These are phyloP conservation scores for Saksenaea oblongispora DNA, from an alignment of 371 early-diverging fungal species.

Conservation along the genomic window DNA sequence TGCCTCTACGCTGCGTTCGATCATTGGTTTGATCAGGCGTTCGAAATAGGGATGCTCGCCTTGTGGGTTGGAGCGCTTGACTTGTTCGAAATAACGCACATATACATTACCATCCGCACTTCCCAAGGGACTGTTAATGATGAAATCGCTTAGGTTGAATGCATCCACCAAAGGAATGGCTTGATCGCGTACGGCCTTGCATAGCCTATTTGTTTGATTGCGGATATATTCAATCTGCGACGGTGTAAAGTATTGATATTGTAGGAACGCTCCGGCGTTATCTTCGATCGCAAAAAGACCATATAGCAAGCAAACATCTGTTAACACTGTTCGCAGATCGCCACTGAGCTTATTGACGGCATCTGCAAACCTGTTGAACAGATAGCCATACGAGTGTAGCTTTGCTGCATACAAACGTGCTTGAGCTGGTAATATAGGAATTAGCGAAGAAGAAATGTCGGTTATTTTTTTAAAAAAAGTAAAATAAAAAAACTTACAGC, in stretches of 20 bases:
- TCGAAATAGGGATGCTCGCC: slow-evolving; percentile 82
- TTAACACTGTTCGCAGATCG: slow-evolving; percentile 56
- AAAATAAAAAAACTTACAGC: slow-evolving; percentile 43
- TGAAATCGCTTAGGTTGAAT: slow-evolving; percentile 85
- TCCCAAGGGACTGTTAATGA: slow-evolving; percentile 91
- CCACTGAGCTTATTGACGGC: slow-evolving; percentile 64
- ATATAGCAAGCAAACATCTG: slow-evolving; percentile 76
- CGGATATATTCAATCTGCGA: slow-evolving; percentile 72
- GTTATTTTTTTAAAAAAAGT: slow-evolving; percentile 2
- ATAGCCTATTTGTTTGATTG: slow-evolving; percentile 65
- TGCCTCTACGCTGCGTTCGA: slow-evolving; percentile 61
- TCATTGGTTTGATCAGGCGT: slow-evolving; percentile 78
- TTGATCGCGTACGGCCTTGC: slow-evolving; percentile 74
- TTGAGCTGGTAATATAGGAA: slow-evolving; percentile 43
- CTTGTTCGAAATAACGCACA: slow-evolving; percentile 85
- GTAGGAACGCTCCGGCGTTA: slow-evolving; percentile 86
- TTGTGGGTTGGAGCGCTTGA: slow-evolving; percentile 76
- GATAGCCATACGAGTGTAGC: slow-evolving; percentile 83
- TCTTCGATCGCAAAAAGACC: slow-evolving; percentile 84
- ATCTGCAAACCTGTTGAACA: slow-evolving; percentile 85
- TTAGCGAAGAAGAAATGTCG: neutral
- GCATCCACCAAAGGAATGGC: slow-evolving; percentile 88
- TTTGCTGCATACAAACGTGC: slow-evolving; percentile 84
- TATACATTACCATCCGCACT: slow-evolving; percentile 88
- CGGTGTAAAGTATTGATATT: slow-evolving; percentile 82